Evolutionary conservation across 768 basidiomycete species (phyloP), one percentile per base, ranked within the genome.

Genomic region (Naematelia aurantialba): DNA sequence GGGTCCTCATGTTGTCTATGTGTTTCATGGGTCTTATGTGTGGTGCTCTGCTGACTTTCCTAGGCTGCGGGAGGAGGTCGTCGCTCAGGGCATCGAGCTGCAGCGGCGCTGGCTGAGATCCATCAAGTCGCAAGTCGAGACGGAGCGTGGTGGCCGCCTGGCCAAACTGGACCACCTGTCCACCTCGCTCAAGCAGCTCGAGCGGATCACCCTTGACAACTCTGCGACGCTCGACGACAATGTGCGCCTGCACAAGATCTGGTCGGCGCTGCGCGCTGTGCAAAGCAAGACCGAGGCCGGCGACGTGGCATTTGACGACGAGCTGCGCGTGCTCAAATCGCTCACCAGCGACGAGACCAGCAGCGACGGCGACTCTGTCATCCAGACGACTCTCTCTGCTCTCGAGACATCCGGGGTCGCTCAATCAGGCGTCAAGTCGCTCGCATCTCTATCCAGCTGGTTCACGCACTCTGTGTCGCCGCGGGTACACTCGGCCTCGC

Each of bases 31-130:
- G 44, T 45, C 13, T 47, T 54, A 26, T n/a, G 19, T 45, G 24
- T 52, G 5, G n/a, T 26, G 5, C 14, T n/a, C n/a, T n/a, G n/a
- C n/a, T n/a, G n/a, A n/a, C n/a, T n/a, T n/a, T n/a, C n/a, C n/a
- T 69, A 96, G 92, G 44, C 82, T 99, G 59, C 89, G 87, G 75
- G 90, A 94, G 75, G 92, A 94, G 75, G 91, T 98, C 54, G 83
- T 98, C 52, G 88, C 92, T 2, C 93, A 98, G 76, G 96, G 93
- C 17, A 91, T 99, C 70, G 96, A 98, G 78, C 85, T 98, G 22
- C 96, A 98, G 75, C 86, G 92, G 51, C 84, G 90, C 55, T 98
- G 94, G 93, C 89, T 99, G 44, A 86, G 90, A 29, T 91, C 97
- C 59, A 86, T 98, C 81, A 96, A 97, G 80, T 83, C 92, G 51